Percentiles rank a stretch among this genome's conserved stretches.
Evolutionary conservation across 208 protist genomes (phyloP).

Genomic region (Leishmania arabica): DNA sequence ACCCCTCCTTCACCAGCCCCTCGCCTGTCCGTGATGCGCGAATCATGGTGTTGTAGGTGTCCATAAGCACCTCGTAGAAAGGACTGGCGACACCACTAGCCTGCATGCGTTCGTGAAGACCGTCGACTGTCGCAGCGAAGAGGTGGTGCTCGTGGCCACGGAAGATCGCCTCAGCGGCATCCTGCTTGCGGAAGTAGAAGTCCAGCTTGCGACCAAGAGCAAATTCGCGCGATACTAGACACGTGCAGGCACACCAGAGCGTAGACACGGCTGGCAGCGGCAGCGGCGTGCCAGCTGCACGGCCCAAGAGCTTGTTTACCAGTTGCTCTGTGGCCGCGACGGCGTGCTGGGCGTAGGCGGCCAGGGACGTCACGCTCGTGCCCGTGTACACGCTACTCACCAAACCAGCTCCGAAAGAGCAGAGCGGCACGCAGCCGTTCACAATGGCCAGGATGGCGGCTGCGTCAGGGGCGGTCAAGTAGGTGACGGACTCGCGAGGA

Average conservation of each 20-base stretch:
- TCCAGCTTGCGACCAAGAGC: constrained; percentile 71
- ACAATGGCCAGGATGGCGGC: constrained; percentile 61
- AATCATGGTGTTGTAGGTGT: constrained; percentile 78
- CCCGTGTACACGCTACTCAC: constrained; percentile 82
- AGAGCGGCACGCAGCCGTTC: constrained; percentile 76
- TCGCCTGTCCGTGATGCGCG: constrained; percentile 68
- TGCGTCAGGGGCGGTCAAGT: constrained; percentile 31
- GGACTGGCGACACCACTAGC: constrained; percentile 36
- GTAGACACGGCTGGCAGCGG: constrained; percentile 47
- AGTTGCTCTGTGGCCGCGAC: constrained; percentile 52
- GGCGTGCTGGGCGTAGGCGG: constrained; percentile 79
- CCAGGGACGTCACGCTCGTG: constrained; percentile 49
- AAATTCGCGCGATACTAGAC: constrained; percentile 76
- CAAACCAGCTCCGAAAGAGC: constrained; percentile 81
- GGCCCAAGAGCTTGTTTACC: constrained; percentile 32
- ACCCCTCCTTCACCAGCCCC: constrained; percentile 68
- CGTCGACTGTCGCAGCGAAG: constrained; percentile 54
- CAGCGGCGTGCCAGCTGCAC: constrained; percentile 46
- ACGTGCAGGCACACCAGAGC: constrained; percentile 62
- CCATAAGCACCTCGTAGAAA: constrained; percentile 88
- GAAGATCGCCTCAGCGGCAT: constrained; percentile 67
- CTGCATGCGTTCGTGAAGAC: constrained; percentile 62
- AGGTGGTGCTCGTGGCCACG: constrained; percentile 21
- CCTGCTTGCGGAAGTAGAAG: constrained; percentile 74
- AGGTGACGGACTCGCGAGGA: constrained; percentile 65